A percentile compares a stretch with the other conserved stretches of the same genome.
Evolutionary conservation across 805 yeast genomes (phyloP).

Genomic region (Starmerella vaccinii): DNA sequence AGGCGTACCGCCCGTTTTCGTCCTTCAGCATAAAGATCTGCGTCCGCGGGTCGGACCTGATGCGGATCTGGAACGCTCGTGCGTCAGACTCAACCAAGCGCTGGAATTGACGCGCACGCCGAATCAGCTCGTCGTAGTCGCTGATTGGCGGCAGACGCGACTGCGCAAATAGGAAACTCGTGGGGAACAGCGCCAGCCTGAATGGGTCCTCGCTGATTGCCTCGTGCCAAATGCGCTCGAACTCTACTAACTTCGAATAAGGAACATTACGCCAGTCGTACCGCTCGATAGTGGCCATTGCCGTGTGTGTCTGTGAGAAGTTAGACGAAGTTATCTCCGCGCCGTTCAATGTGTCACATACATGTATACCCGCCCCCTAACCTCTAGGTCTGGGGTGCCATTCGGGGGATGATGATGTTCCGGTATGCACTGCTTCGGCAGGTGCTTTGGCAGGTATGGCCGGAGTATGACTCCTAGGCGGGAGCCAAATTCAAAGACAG

Average conservation of each 20-base stretch:
- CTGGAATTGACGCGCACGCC: background rate
- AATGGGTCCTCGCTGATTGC: constrained; percentile 9
- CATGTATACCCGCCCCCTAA: background rate
- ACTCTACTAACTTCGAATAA: background rate
- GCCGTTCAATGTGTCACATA: too few species aligned
- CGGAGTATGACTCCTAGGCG: too few species aligned
- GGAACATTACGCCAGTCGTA: background rate
- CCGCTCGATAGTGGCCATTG: background rate
- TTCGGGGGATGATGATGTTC: background rate
- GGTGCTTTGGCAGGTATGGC: too few species aligned
- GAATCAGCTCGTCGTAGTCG: constrained; percentile 7
- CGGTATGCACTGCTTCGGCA: too few species aligned
- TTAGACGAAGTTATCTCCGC: background rate
- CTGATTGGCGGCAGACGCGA: background rate
- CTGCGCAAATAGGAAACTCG: background rate
- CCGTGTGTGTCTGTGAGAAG: background rate
- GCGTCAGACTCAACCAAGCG: background rate
- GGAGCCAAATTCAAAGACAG: too few species aligned
- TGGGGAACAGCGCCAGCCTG: background rate
- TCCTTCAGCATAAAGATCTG: constrained; percentile 5
- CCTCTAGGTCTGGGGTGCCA: background rate
- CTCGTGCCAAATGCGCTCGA: constrained; percentile 4
- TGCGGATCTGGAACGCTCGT: background rate
- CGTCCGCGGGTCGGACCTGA: constrained; percentile 1
- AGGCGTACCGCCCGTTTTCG: constrained; percentile 1